phyloP scores from a whole-genome alignment of 805 yeast species.

The Candida maesae region DNA sequence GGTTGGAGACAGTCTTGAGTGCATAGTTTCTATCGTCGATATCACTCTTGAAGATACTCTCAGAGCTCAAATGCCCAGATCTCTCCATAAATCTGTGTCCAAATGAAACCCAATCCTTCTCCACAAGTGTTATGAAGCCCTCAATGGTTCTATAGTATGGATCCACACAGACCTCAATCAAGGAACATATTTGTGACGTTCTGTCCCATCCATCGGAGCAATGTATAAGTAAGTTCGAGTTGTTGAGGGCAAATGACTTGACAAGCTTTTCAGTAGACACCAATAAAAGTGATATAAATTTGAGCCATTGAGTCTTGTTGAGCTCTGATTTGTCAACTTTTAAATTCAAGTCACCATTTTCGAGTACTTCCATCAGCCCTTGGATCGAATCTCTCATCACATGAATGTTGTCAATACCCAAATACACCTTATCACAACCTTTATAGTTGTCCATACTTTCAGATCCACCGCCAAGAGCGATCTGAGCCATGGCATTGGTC shows the following conservation, averaged over 20 bases:
- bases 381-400: conserved; percentile 84
- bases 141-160: conserved; percentile 85
- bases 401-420: conserved; percentile 94
- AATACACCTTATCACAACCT: conserved; percentile 63
- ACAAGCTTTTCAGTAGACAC: conserved; percentile 74
- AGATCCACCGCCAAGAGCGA: conserved; percentile 97
- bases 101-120: conserved; percentile 93
- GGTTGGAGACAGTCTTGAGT: conserved; percentile 36
- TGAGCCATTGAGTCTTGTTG: conserved; percentile 74
- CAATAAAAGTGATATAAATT: conserved; percentile 61
- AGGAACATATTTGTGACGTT: conserved; percentile 82
- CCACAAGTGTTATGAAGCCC: conserved; percentile 82
- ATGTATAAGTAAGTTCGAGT: conserved; percentile 81
- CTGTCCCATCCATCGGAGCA: conserved; percentile 99
- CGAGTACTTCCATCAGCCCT: conserved; percentile 35
- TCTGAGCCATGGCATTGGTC: conserved; percentile 94
- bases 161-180: conserved; percentile 83
- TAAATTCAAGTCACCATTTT: conserved; percentile 41
- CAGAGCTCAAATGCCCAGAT: conserved; percentile 58
- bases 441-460: conserved; percentile 87
- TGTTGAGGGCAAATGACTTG: conserved; percentile 77
- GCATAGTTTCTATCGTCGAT: conserved; percentile 42
- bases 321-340: conserved; percentile 63
- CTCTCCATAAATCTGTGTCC: conserved; percentile 89
- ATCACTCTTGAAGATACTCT: conserved; percentile 37